phyloP scores from a whole-genome alignment of 495 filamentous ascomycete genomes.

The Daldinia childiae region DNA sequence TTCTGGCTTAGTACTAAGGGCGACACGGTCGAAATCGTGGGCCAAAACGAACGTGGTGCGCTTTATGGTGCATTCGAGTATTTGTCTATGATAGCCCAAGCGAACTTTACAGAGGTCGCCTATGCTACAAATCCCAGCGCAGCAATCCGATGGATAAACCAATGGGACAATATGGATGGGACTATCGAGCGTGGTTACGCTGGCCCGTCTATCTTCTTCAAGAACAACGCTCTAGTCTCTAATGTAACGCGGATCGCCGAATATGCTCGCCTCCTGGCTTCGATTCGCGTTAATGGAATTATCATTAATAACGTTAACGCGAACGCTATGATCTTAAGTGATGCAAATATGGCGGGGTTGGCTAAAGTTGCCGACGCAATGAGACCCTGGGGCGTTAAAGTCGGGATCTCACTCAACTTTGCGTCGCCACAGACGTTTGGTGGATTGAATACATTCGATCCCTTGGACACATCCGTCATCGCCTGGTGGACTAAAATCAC shows the following conservation, averaged over 20 bases:
- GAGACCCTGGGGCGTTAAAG: conserved; percentile 71
- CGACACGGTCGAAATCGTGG: conserved; percentile 64
- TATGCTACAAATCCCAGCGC: conserved; percentile 67
- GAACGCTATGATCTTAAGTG: conserved; percentile 64
- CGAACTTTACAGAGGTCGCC: conserved; percentile 64
- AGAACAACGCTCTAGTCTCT: conserved; percentile 59
- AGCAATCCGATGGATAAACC: conserved; percentile 74
- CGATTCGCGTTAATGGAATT: conserved; percentile 71
- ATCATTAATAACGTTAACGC: conserved; percentile 81
- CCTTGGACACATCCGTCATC: conserved; percentile 67
- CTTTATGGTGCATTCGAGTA: conserved; percentile 78
- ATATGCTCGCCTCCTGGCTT: conserved; percentile 75
- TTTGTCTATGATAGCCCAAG: conserved; percentile 69
- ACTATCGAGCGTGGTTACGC: conserved; percentile 75
- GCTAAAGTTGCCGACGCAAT: conserved; percentile 69
- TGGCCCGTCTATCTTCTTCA: conserved; percentile 76
- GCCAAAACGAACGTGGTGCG: conserved; percentile 73
- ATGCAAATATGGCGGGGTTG: conserved; percentile 68
- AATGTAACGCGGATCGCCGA: conserved; percentile 67
- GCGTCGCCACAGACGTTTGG: conserved; percentile 68
- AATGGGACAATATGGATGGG: conserved; percentile 80
- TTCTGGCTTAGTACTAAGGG: conserved; percentile 65
- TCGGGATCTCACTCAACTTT: conserved; percentile 75
- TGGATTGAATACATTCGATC: conserved; percentile 69
- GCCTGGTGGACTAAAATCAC: conserved; percentile 70